Evolutionary conservation across 2,329 filamentous ascomycete species (phyloP).

Genomic region (Bipolaris zeicola): DNA sequence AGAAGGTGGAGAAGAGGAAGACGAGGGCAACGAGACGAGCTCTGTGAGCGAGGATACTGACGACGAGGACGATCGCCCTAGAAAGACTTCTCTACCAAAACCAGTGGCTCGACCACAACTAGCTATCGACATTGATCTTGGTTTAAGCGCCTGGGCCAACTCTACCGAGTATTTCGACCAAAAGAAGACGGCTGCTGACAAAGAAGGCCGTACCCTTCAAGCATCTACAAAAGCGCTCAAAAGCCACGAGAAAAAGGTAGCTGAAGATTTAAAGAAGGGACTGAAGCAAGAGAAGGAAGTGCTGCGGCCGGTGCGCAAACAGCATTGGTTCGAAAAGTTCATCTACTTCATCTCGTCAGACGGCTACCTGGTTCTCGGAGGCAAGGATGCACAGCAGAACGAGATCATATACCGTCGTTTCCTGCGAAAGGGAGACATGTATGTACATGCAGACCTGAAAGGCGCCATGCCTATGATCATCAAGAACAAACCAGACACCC

Average conservation of each 20-base stretch:
- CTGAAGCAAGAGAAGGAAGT: constrained; percentile 91
- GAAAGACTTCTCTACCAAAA: constrained; percentile 51
- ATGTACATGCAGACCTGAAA: constrained; percentile 86
- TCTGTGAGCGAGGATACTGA: constrained; percentile 70
- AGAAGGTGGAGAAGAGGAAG: constrained; percentile 64
- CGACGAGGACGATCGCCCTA: constrained; percentile 57
- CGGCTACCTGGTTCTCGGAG: constrained; percentile 88
- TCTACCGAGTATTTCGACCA: constrained; percentile 92
- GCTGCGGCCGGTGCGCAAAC: constrained; percentile 79
- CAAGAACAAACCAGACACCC: constrained; percentile 79
- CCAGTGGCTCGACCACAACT: constrained; percentile 56
- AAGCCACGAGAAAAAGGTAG: constrained; percentile 87
- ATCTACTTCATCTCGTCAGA: constrained; percentile 94
- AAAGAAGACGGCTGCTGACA: constrained; percentile 79
- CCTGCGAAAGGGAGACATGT: constrained; percentile 86
- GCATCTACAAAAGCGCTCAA: constrained; percentile 84
- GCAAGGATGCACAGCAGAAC: constrained; percentile 85
- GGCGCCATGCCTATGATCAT: constrained; percentile 86
- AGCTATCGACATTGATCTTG: constrained; percentile 82
- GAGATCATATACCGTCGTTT: constrained; percentile 90
- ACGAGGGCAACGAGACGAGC: constrained; percentile 63
- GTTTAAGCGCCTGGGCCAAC: constrained; percentile 83
- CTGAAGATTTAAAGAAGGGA: constrained; percentile 81
- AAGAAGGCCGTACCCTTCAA: constrained; percentile 83
- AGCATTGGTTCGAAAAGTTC: constrained; percentile 98